These are phyloP conservation scores for Pyrrhoderma lamaoense DNA, from an alignment of 1,284 basidiomycete genomes.

Conservation along the genomic window DNA sequence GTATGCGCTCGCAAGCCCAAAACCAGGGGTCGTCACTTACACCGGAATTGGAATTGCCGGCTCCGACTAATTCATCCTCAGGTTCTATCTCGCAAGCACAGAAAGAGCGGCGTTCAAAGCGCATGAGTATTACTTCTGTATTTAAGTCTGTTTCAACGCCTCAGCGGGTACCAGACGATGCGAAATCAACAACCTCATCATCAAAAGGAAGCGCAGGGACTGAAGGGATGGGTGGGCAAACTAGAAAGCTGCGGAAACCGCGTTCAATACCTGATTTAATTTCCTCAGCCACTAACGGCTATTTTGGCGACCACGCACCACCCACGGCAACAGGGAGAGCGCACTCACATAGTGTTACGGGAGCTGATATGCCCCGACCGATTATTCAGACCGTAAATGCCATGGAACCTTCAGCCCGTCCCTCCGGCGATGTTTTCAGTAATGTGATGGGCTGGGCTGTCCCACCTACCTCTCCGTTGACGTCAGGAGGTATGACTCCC, in stretches of 20 bases:
- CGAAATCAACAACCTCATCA: conserved; percentile 19
- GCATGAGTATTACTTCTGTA: conserved; percentile 62
- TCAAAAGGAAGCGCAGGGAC: neutral
- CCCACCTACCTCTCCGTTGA: conserved; percentile 31
- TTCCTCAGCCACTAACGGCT: conserved; percentile 19
- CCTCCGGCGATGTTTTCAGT: conserved; percentile 51
- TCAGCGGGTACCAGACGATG: conserved; percentile 25
- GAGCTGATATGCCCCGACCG: conserved; percentile 50
- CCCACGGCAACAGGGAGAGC: conserved; percentile 41
- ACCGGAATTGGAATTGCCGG: conserved; percentile 7
- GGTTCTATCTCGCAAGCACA: conserved; percentile 22
- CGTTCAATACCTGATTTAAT: conserved; percentile 62
- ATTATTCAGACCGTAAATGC: conserved; percentile 22
- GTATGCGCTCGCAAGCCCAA: conserved; percentile 9
- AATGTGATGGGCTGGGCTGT: conserved; percentile 56
- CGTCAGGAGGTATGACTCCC: conserved; percentile 32
- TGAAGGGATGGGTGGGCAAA: conserved; percentile 17
- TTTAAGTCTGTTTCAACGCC: conserved; percentile 40
- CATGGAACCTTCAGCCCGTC: conserved; percentile 4
- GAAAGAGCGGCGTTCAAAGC: conserved; percentile 42
- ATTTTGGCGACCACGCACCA: conserved; percentile 18
- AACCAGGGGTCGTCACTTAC: conserved; percentile 11
- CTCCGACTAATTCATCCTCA: conserved; percentile 17
- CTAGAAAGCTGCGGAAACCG: conserved; percentile 56
- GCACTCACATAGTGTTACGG: conserved; percentile 73